These are phyloP conservation scores for Malus hybrid DNA, from an alignment of 331 rosid species.

Conservation along the genomic window DNA sequence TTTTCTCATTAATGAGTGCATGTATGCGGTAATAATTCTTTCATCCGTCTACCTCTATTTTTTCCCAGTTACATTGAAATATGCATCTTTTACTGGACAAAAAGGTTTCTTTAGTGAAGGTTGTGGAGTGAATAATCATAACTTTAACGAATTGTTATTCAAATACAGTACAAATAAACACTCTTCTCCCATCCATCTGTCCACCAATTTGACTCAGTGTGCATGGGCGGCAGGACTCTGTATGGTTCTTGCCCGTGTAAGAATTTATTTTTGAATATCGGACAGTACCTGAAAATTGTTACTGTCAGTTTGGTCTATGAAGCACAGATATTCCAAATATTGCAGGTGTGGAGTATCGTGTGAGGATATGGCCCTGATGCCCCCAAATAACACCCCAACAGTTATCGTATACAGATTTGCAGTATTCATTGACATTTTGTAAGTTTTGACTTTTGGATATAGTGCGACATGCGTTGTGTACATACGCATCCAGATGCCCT, in stretches of 20 bases:
- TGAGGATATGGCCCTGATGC: not conserved
- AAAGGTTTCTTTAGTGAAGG: not conserved
- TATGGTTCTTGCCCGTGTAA: not conserved
- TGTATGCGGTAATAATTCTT: conserved; percentile 73
- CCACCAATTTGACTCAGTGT: not conserved
- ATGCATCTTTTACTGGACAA: not conserved
- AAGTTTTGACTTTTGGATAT: not conserved
- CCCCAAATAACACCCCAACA: not conserved
- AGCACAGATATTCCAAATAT: not conserved
- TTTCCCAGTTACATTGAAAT: not conserved
- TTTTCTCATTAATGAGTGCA: conserved; percentile 91
- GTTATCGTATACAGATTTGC: not conserved
- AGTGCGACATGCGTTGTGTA: not conserved
- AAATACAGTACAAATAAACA: not conserved
- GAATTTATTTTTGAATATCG: not conserved
- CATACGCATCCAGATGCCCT: not conserved
- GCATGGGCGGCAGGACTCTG: not conserved
- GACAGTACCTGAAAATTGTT: not conserved
- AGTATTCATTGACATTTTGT: not conserved
- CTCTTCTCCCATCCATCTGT: not conserved
- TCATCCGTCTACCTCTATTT: not conserved
- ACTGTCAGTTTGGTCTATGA: not conserved
- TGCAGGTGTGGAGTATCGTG: not conserved
- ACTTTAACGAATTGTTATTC: not conserved
- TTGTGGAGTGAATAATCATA: not conserved